Evolutionary conservation across 352 stramenopile species (phyloP), one percentile per base, ranked within the genome.

Genomic region (Phytophthora citrophthora): DNA sequence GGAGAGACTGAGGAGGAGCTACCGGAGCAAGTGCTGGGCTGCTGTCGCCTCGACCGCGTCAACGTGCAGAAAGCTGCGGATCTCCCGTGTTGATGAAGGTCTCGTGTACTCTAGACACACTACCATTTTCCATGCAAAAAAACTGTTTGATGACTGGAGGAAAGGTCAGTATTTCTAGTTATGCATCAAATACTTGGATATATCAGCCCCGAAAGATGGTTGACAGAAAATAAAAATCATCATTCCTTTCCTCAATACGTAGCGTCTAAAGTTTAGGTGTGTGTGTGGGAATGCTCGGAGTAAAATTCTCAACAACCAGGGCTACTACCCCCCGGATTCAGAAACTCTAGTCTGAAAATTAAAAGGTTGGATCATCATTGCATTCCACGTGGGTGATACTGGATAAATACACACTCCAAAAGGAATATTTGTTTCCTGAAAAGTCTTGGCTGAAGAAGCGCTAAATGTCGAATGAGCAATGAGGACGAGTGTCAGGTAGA

Each of bases 331-430:
- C 85, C 74, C 70, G 74, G 77, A 79, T 90, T 94, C 83, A 93
- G 86, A 93, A 94, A 94, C 86, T 94, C 83, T 94, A 94, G 84
- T 94, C 83, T 94, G 86, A 94, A 92, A 93, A 83, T 68, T 87
- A 52, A 76, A 83, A 90, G 76, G 54, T 68, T 76, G 58, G 71
- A 83, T 94, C 86, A 79, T 94, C 86, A 93, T 76, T 74, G 83
- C 82, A 91, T 83, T 84, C 66, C 32, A 26, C 2, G 20, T 8
- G 0, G 7, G 32, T 12, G 51, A 32, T 9, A 32, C 27, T 32
- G 27, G 7, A 4, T 32, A 29, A 8, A 36, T 5, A 23, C 2
- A 11, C 8, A n/a, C n/a, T n/a, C 32, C 13, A n/a, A 1, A 29
- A 46, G 6, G 10, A 20, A n/a, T n/a, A n/a, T n/a, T n/a, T n/a